Evolutionary conservation across 1,139 yeast genomes (phyloP).

Genomic region (Pichia sp.): DNA sequence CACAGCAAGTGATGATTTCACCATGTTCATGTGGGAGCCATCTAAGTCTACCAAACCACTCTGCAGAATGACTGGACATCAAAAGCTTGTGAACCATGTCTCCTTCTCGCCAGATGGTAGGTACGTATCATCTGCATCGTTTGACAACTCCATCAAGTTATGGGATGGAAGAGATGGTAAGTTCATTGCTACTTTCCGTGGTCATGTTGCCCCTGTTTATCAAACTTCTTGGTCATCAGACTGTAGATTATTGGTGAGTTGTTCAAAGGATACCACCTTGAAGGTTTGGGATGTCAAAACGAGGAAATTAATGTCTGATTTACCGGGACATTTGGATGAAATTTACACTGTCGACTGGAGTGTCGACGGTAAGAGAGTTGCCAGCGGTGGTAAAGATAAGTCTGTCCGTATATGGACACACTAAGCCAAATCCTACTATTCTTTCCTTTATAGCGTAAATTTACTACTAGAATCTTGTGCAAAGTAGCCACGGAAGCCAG

Average conservation of each 20-base stretch:
- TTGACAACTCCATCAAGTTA: conserved; percentile 87
- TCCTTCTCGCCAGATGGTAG: conserved; percentile 96
- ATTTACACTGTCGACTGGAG: conserved; percentile 99
- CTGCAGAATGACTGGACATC: conserved; percentile 95
- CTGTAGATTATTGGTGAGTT: conserved; percentile 80
- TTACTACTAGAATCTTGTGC: no score
- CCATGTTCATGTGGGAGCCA: conserved; percentile 98
- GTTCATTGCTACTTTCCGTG: conserved; percentile 83
- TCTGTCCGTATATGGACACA: conserved; percentile 91
- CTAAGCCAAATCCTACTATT: no score
- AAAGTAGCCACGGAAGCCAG: no score
- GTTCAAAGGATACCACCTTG: conserved; percentile 93
- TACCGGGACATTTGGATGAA: conserved; percentile 95
- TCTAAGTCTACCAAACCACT: conserved; percentile 72
- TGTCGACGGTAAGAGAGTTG: conserved; percentile 85
- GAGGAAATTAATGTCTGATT: conserved; percentile 73
- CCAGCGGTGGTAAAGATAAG: conserved; percentile 96
- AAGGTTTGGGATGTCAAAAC: conserved; percentile 96
- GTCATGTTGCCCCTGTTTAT: conserved; percentile 97
- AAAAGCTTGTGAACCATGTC: conserved; percentile 91
- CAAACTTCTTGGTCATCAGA: conserved; percentile 99
- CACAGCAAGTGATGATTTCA: conserved; percentile 94
- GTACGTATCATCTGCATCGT: conserved; percentile 83
- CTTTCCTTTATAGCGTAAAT: no score
- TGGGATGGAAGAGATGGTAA: conserved; percentile 97